Base-by-base conservation (phyloP, 2,329 filamentous ascomycete genomes). In the Pseudocercospora eumusae region DNA sequence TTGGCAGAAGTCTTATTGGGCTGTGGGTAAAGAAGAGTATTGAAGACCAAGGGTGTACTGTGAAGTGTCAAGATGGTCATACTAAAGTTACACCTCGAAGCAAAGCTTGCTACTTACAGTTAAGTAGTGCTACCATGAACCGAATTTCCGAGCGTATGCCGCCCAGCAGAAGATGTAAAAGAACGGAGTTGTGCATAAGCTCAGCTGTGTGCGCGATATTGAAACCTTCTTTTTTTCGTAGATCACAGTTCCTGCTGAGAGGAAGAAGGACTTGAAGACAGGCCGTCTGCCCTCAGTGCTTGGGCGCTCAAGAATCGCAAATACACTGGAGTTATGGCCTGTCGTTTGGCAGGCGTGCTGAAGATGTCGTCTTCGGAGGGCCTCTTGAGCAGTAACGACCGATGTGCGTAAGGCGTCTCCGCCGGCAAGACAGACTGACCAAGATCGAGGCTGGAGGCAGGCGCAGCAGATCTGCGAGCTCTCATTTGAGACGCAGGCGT, bases 271-370 rank as follows among this genome's bases (percentile, higher is more conserved):
- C 69, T 71, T n/a, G 67, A 69, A 31, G 64, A 49, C 20, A 67
- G 47, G 3, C 69, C 69, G 50, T 66, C 66, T 4, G 63, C 70
- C 36, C 68, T 62, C 18, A 71, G 62, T 3, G 66, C 65, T 27
- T 68, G 69, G 11, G 69, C 57, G 28, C 65, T 66, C 59, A 60
- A 67, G 40, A 68, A 44, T 3, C 66, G 65, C 23, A 42, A 36
- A 44, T 62, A 60, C 6, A 57, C 33, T 21, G 61, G 59, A 3
- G 62, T 65, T 15, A 55, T 56, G 15, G 64, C 53, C 36, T 62
- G 61, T 31, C 54, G 53, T 55, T 57, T 63, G 36, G 55, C 60
- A 20, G 60, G 63, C 31, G 60, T 62, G 45, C 55, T 47, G 44
- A 60, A 61, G 25, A 64, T 57, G 57, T 63, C 60, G 18, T 57